These are phyloP conservation scores for Skeletonema marinoi DNA, from an alignment of 108 stramenopile species.

Conservation along the genomic window DNA sequence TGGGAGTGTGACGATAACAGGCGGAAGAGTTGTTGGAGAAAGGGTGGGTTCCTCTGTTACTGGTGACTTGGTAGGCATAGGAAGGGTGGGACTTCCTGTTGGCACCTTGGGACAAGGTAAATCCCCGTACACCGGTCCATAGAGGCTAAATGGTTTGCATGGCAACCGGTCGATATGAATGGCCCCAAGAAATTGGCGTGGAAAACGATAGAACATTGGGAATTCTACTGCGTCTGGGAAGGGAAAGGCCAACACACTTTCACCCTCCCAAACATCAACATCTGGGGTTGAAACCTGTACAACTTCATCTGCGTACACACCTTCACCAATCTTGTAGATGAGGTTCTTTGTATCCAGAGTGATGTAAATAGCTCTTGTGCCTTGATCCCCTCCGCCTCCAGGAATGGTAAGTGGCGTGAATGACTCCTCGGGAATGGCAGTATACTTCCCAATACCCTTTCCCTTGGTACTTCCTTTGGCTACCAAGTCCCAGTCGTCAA, in stretches of 20 bases:
- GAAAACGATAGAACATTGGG: background rate
- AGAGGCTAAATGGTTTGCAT: background rate
- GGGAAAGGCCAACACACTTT: background rate
- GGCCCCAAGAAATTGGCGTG: background rate
- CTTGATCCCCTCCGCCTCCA: background rate
- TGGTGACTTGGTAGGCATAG: background rate
- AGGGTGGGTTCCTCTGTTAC: background rate
- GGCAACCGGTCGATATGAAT: background rate
- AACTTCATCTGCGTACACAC: background rate
- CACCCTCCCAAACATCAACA: background rate
- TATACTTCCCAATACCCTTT: constrained; percentile 11
- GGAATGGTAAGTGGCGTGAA: background rate
- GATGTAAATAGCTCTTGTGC: background rate
- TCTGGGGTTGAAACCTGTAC: background rate
- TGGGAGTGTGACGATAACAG: background rate
- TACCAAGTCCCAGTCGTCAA: constrained; percentile 5
- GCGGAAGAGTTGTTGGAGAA: background rate
- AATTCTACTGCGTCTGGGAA: background rate
- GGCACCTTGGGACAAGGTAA: constrained; percentile 1
- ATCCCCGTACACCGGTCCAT: background rate
- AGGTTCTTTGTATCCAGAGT: background rate
- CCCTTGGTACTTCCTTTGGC: constrained; percentile 4
- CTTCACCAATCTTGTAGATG: background rate
- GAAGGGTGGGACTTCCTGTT: background rate
- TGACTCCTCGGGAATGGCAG: constrained; percentile 6